These are phyloP conservation scores for Eragrostis nindensis DNA, from an alignment of 176 grass and related monocot genomes.

Conservation along the genomic window DNA sequence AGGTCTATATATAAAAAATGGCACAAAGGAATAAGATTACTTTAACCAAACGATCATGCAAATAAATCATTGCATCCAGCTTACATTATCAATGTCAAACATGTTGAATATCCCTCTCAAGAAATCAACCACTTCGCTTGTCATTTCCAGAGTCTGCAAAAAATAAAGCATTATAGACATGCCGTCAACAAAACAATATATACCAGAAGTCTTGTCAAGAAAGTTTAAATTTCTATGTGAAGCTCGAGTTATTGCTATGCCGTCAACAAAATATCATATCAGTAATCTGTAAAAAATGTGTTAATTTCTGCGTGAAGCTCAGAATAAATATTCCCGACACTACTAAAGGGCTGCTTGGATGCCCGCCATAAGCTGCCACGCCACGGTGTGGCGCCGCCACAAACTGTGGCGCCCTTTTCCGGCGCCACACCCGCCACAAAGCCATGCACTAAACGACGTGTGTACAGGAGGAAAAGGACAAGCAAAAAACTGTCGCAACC, in stretches of 20 bases:
- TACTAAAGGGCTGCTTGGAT: too few relatives aligned
- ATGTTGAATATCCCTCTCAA: constrained; percentile 85
- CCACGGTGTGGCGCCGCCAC: too few relatives aligned
- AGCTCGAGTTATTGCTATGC: neutral
- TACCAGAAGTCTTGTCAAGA: neutral
- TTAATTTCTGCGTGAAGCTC: neutral
- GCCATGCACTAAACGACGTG: too few relatives aligned
- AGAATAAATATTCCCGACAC: neutral
- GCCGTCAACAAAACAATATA: neutral
- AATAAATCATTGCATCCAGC: constrained; percentile 19
- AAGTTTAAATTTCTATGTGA: neutral
- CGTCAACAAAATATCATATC: neutral
- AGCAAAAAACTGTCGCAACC: too few relatives aligned
- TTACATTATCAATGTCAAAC: constrained; percentile 93
- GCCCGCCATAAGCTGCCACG: too few relatives aligned
- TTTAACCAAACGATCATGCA: neutral
- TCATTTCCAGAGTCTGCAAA: constrained; percentile 88
- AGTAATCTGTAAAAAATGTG: neutral
- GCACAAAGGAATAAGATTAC: neutral
- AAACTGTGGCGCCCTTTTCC: too few relatives aligned
- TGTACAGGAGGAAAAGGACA: too few relatives aligned
- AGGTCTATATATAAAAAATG: neutral
- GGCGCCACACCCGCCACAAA: too few relatives aligned
- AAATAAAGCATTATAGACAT: constrained; percentile 10
- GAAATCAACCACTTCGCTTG: constrained; percentile 72